Conservation (phyloP, 176 grass and related monocot species). For the Cenchrus fungigraminus region DNA sequence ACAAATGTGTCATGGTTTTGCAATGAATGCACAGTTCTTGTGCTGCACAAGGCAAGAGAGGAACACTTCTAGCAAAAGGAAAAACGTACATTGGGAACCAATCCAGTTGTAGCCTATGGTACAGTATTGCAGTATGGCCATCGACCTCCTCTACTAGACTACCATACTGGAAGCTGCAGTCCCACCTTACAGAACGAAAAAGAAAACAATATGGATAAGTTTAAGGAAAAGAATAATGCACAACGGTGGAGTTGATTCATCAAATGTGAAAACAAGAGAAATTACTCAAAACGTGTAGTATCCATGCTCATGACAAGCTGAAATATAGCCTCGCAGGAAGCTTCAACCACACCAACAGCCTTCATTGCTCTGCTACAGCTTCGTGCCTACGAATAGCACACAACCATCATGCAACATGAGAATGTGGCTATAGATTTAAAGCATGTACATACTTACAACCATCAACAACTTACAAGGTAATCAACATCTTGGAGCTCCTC, state of each 20-base stretch:
- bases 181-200: conserved; percentile 70
- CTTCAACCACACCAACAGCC: conserved; percentile 94
- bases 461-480: conserved; percentile 88
- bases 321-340: conserved; percentile 94
- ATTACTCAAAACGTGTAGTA: conserved; percentile 90
- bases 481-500: conserved; percentile 97
- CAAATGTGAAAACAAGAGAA: conserved; percentile 18
- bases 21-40: conserved; percentile 3
- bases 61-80: conserved; percentile 33
- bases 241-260: conserved; percentile 18
- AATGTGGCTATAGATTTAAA: conserved; percentile 33
- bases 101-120: conserved; percentile 94
- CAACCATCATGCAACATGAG: conserved; percentile 47
- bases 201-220: conserved; percentile 17
- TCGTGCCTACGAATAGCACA: conserved; percentile 66
- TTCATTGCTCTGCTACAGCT: conserved; percentile 98
- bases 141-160: conserved; percentile 97
- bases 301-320: conserved; percentile 98
- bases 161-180: conserved; percentile 98
- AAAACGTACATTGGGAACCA: conserved; percentile 90
- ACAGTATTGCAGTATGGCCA: conserved; percentile 94
- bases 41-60: conserved; percentile 10
- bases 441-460: conserved; percentile 38
- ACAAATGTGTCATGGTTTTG: conserved; percentile 19
- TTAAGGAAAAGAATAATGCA: conserved; percentile 29